Percentiles rank a stretch among this genome's conserved stretches.
phyloP scores from a whole-genome alignment of 176 grass and related monocot genomes.

The Hyparrhenia diplandra region DNA sequence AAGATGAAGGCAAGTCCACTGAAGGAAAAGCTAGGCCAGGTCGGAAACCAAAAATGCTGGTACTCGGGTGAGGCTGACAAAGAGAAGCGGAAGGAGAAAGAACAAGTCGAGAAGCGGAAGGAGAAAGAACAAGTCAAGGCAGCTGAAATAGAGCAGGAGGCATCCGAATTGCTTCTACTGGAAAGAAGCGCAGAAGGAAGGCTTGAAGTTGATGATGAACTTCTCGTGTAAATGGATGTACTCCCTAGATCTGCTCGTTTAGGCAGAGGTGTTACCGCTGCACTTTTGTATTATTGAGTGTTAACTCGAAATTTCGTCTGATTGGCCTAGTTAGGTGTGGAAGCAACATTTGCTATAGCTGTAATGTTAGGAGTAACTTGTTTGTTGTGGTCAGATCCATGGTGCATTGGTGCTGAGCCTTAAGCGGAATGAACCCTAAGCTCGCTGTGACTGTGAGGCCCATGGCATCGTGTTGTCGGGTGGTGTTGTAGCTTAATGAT shows the following conservation, averaged over 20 bases:
- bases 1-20: conserved; percentile 35
- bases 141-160: conserved; percentile 32
- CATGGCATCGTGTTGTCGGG: conserved; percentile 17
- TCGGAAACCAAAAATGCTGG: conserved; percentile 35
- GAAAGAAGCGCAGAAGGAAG: conserved; percentile 71
- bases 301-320: conserved; percentile 29
- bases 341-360: conserved; percentile 39
- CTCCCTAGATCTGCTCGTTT: conserved; percentile 4
- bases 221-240: conserved; percentile 41
- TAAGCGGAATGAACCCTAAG: conserved; percentile 6
- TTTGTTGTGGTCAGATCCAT: conserved; percentile 8
- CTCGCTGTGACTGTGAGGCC: conserved; percentile 7
- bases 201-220: background rate
- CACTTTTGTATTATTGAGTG: conserved; percentile 43
- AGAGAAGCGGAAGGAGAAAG: conserved; percentile 46
- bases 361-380: conserved; percentile 36
- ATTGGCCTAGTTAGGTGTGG: conserved; percentile 34
- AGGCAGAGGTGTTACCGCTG: conserved; percentile 9
- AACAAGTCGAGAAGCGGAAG: too few relatives aligned
- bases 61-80: conserved; percentile 24
- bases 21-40: conserved; percentile 42
- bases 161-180: conserved; percentile 35
- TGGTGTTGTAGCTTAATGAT: conserved; percentile 38
- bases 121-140: conserved; percentile 26
- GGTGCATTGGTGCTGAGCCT: background rate